Base-by-base conservation (phyloP, 2,329 filamentous ascomycete genomes). In the Hypoxylon sp. region DNA sequence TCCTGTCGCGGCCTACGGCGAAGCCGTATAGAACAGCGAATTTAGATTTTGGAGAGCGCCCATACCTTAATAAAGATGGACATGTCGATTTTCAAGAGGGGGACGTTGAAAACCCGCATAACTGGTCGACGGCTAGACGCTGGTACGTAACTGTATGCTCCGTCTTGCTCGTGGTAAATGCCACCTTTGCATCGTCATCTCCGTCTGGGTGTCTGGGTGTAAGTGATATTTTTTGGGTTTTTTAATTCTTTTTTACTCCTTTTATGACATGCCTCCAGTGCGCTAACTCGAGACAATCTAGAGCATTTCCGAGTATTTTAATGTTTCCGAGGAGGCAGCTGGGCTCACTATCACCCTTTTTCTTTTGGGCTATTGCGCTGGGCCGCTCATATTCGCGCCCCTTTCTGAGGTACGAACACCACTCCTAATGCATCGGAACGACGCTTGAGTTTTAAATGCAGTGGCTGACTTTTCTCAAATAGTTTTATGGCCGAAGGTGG, bases 301-400 rank as follows among this genome's bases (percentile, higher is more conserved):
- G 50, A 77, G 80, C 44, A 83, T 85, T 44, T 72, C 77, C 1
- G 62, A 79, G 59, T 72, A 80, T 13, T 84, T 87, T 55, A 67
- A 75, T 15, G 78, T 87, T 1, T 85, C 83, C 0, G 65, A 59
- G 5, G 80, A 82, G 61, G 82, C 77, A 2, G 81, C 82, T 0
- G 79, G 79, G 1, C 76, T 87, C 7, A 82, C 83, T 1, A 82
- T 85, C 44, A 84, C 84, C 0, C 71, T 87, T 8, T 87, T 86
- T 67, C 76, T 87, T 24, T 76, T 87, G 3, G 85, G 82, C 1
- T 89, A 88, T 72, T 84, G 83, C 64, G 80, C 83, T 1, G 87
- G 87, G 0, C 87, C 87, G 0, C 75, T 89, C 2, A 50, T 87
- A 2, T 88, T 86, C 68, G 86, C 85, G 1, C 86, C 85, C 0